Evolutionary conservation across 106 monocot genomes (phyloP).

Genomic region (Iris macrosiphon): DNA sequence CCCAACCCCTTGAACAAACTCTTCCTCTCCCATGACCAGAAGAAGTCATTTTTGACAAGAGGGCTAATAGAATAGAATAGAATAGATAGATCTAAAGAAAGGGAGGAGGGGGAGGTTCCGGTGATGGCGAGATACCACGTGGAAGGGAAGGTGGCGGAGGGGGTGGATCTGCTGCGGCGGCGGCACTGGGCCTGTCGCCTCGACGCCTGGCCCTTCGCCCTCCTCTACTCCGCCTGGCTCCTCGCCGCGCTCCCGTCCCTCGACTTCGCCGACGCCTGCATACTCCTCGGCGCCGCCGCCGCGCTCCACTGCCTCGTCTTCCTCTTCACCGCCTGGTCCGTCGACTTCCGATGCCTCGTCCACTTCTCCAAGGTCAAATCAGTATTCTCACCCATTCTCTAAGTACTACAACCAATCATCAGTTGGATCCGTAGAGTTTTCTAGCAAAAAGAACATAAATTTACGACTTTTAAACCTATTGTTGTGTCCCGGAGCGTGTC

Average conservation of each 20-base stretch:
- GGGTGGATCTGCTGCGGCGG: conserved; percentile 62
- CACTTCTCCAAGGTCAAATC: conserved; percentile 78
- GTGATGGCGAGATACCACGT: conserved; percentile 71
- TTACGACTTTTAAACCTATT: too few relatives aligned
- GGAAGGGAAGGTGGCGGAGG: conserved; percentile 79
- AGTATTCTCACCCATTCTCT: too few relatives aligned
- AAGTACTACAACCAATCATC: too few relatives aligned
- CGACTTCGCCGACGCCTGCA: conserved; percentile 68
- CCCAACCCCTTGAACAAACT: too few relatives aligned
- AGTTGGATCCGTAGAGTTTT: too few relatives aligned
- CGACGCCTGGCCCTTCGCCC: conserved; percentile 86
- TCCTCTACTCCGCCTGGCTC: conserved; percentile 65
- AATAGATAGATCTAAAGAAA: too few relatives aligned
- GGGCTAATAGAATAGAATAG: too few relatives aligned
- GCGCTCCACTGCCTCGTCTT: conserved; percentile 63
- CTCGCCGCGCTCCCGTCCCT: conserved; percentile 54
- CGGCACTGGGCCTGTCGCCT: conserved; percentile 62
- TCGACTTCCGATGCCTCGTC: conserved; percentile 80
- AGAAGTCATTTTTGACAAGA: too few relatives aligned
- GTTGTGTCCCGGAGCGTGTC: too few relatives aligned
- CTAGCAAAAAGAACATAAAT: too few relatives aligned
- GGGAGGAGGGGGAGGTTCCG: not conserved
- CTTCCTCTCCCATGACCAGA: too few relatives aligned
- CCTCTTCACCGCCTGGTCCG: conserved; percentile 95
- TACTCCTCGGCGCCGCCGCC: conserved; percentile 68